Evolutionary conservation across 768 basidiomycete genomes (phyloP).

Genomic region (Kwoniella sp.): DNA sequence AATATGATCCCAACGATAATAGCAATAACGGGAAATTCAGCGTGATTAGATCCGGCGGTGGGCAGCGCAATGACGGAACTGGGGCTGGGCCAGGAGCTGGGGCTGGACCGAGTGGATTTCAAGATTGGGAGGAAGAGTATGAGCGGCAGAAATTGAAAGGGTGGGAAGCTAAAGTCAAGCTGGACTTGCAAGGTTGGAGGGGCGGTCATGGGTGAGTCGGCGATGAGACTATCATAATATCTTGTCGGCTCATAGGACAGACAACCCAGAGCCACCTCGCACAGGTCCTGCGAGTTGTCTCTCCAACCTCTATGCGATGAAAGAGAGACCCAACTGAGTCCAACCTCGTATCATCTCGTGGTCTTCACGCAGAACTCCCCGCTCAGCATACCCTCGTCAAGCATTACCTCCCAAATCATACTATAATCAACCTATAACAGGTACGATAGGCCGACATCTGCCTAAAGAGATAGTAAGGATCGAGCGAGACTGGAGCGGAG

Average conservation of each 20-base stretch:
- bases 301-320: too few relatives aligned
- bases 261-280: too few relatives aligned
- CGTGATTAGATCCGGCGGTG: conserved; percentile 6
- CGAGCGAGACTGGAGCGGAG: conserved; percentile 87
- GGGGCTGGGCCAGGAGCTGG: not conserved
- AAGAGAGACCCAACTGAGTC: too few relatives aligned
- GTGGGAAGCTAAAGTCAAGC: conserved; percentile 33
- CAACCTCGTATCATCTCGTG: too few relatives aligned
- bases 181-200: conserved; percentile 44
- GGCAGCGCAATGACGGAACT: not conserved
- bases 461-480: conserved; percentile 89
- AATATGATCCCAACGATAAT: not conserved
- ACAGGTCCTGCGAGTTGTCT: too few relatives aligned
- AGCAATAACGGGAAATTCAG: conserved; percentile 2
- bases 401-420: conserved; percentile 42
- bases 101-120: not conserved
- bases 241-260: too few relatives aligned
- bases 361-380: conserved; percentile 27
- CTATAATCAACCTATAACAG: conserved; percentile 76
- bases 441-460: conserved; percentile 82
- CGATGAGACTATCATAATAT: too few relatives aligned
- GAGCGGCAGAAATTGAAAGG: conserved; percentile 22
- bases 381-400: conserved; percentile 45
- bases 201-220: conserved; percentile 43
- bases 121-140: conserved; percentile 41